Base-by-base conservation (phyloP, 2,329 filamentous ascomycete genomes). In the Trichoderma sp. region DNA sequence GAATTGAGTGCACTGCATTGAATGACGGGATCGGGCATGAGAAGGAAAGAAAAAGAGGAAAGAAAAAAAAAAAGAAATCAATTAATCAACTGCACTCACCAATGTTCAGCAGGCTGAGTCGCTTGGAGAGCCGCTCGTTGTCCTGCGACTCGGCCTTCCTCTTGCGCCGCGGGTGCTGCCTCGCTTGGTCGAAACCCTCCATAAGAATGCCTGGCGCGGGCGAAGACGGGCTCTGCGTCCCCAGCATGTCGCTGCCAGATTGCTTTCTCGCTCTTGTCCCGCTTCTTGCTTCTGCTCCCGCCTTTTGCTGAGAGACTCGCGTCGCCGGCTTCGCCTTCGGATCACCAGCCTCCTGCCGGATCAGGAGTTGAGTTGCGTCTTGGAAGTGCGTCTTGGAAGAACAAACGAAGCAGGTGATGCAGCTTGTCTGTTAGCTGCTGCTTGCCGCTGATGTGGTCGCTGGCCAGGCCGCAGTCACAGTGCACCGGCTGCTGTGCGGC, bases 81-180 rank as follows among this genome's bases (percentile, higher is more conserved):
- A 19, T 11, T 11, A 72, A 68, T 55, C 49, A 72, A 67, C 55
- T 49, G 21, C 49, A 68, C 37, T 79, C 83, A 96, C 93, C 92
- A 72, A 97, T 82, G 78, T 94, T 94, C 68, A 97, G 85, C 63
- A 92, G 83, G 77, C 93, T 92, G 79, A 97, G 86, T 72, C 91
- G 87, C 83, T 97, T 97, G 58, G 91, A 91, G 72, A 97, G 86
- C 64, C 94, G 90, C 81, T 96, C 88, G 73, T 87, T 89, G 75
- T 87, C 84, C 71, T 87, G 86, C 16, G 79, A 78, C 65, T 88
- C 85, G 69, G 88, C 86, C 79, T 89, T 90, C 74, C 88, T 82
- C 81, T 90, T 91, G 75, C 84, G 81, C 31, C 60, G 52, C 6
- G 56, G 13, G 57, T 27, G 33, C 7, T 56, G 70, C 72, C 72